Base-by-base conservation (phyloP, 2,329 filamentous ascomycete genomes). In the Hymenoscyphus fructigenus region DNA sequence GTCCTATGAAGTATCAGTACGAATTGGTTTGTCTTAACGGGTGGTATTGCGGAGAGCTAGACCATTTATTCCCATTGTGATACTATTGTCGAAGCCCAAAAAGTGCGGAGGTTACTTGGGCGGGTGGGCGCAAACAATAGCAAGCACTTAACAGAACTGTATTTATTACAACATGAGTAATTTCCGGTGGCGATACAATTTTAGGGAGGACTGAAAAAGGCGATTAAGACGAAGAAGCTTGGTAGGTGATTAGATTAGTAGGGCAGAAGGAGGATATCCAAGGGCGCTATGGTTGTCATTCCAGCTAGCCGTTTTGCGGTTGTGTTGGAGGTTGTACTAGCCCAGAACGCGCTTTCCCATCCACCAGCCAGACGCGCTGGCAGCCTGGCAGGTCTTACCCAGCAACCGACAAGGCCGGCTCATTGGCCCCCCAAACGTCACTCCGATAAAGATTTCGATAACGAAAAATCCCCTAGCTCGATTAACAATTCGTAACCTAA, bases 1-100 rank as follows among this genome's bases (percentile, higher is more conserved):
- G 86, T 56, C 95, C 94, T 93, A 64, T 36, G 59, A 44, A 56
- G 44, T 60, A 61, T 77, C 57, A 78, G 70, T 41, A 61, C 41
- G 17, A 20, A 55, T 36, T 36, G 17, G n/a, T 17, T 32, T 32
- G 29, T 32, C 29, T 55, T 1, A 10, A 57, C 28, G 26, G 5
- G 28, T 5, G 26, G 4, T 14, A 50, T 44, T 23, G 1, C 23
- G 12, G 10, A 36, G 53, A 23, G 10, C 15, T 20, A 20, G 26
- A 66, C 64, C 64, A 65, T 69, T 70, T 61, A 74, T 74, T 59
- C 72, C 72, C 72, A 74, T 76, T 59, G 61, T 70, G 64, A 65
- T 10, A 53, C 20, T 47, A 6, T 47, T 53, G 4, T 53, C n/a
- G 10, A 26, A 10, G 20, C 47, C 47, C 66, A 41, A 67, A 67